Conservation (phyloP, 257 asterid species). For the Solanum clarkiae region DNA sequence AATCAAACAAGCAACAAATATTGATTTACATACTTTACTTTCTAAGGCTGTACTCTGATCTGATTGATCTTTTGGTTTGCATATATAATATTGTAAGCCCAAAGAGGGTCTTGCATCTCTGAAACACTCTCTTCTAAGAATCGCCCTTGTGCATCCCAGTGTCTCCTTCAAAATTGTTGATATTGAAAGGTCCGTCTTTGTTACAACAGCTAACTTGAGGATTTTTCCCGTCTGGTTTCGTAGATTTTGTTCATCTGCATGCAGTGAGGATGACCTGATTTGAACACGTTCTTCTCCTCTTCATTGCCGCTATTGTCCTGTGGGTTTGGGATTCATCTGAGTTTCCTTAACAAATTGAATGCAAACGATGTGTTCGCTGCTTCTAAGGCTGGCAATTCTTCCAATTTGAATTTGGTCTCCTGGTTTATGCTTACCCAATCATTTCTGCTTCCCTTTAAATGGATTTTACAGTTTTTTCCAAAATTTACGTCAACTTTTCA, state of each 20-base stretch:
- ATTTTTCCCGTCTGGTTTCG: neutral
- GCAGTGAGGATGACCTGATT: slow-evolving; percentile 66
- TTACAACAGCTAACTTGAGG: slow-evolving; percentile 4
- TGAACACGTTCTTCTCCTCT: slow-evolving; percentile 47
- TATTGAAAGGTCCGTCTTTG: slow-evolving; percentile 48
- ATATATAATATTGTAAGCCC: slow-evolving; percentile 26
- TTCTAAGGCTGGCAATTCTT: neutral
- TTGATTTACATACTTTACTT: neutral
- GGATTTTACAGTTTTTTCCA: neutral
- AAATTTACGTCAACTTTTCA: neutral
- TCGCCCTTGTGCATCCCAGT: slow-evolving; percentile 59
- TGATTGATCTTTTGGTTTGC: slow-evolving; percentile 12
- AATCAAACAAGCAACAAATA: neutral
- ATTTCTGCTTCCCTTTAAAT: neutral
- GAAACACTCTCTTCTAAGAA: slow-evolving; percentile 58
- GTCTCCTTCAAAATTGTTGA: slow-evolving; percentile 69
- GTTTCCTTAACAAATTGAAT: slow-evolving; percentile 31
- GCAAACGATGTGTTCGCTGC: neutral
- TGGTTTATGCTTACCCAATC: neutral
- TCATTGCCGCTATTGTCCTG: slow-evolving; percentile 49
- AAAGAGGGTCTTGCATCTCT: slow-evolving; percentile 61
- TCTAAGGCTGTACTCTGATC: slow-evolving; percentile 3
- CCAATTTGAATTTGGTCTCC: neutral
- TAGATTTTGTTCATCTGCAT: slow-evolving; percentile 14
- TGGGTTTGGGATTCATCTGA: slow-evolving; percentile 54